phyloP scores from a whole-genome alignment of 2,329 filamentous ascomycete species.

The Gliomastix tumulicola region DNA sequence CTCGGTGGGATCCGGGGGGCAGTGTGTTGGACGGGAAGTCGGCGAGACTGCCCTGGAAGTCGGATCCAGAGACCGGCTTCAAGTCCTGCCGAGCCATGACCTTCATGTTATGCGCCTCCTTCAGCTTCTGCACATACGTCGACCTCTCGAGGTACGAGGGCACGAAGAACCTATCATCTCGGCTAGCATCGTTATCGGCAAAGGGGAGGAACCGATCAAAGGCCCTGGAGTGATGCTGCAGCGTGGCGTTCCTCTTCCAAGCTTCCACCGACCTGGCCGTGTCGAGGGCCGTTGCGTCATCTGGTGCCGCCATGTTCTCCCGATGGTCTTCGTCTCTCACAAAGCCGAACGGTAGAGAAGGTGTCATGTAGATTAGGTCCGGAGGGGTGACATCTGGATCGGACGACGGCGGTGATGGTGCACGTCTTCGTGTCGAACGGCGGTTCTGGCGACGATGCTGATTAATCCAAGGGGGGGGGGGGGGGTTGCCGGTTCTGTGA shows the following conservation, averaged over 20 bases:
- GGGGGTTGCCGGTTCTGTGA: too few species aligned
- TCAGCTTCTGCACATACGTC: constrained; percentile 69
- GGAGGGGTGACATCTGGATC: too few species aligned
- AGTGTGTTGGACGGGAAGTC: constrained; percentile 25
- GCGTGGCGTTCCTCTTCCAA: background rate
- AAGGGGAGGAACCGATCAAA: background rate
- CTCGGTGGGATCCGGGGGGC: constrained; percentile 54
- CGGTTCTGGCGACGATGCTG: too few species aligned
- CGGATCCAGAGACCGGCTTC: constrained; percentile 11
- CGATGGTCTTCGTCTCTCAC: too few species aligned
- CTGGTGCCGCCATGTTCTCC: background rate
- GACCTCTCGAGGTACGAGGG: constrained; percentile 79
- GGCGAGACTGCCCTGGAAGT: constrained; percentile 4
- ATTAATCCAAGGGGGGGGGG: too few species aligned
- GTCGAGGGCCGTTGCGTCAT: too few species aligned
- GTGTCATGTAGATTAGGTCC: too few species aligned
- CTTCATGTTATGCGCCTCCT: constrained; percentile 61
- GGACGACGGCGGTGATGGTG: too few species aligned
- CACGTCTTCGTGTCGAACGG: too few species aligned
- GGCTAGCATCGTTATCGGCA: constrained; percentile 12
- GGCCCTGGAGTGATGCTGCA: background rate
- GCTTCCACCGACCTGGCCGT: too few species aligned
- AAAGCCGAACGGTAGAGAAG: too few species aligned
- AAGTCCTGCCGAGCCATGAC: constrained; percentile 42
- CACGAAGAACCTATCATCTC: constrained; percentile 58